These are phyloP conservation scores for Picea sitchensis DNA, from an alignment of 75 land plant species.

Conservation along the genomic window DNA sequence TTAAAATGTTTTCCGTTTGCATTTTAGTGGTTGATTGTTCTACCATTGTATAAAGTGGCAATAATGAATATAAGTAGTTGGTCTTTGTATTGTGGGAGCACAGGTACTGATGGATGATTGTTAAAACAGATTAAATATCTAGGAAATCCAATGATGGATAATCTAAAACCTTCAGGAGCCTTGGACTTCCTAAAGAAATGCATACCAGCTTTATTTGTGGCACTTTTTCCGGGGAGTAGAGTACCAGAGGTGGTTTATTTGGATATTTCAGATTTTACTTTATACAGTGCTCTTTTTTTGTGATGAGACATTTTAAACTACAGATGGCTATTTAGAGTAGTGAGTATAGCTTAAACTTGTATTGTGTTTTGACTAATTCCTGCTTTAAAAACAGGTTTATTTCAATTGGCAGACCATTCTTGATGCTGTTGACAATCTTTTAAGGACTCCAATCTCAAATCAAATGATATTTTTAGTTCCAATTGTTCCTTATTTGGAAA, in stretches of 20 bases:
- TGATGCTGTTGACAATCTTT: conserved; percentile 23
- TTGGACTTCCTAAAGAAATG: conserved; percentile 17
- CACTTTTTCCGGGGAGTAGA: conserved; percentile 30
- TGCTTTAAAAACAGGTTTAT: conserved; percentile 18
- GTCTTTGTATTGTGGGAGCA: neutral
- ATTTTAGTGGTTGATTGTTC: neutral
- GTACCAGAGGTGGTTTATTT: conserved; percentile 23
- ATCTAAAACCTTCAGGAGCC: conserved; percentile 27
- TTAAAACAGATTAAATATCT: conserved; percentile 25
- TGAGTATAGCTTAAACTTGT: neutral
- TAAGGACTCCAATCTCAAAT: conserved; percentile 7
- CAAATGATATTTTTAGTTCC: conserved; percentile 29
- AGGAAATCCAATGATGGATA: conserved; percentile 41
- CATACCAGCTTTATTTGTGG: conserved; percentile 16
- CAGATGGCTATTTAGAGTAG: neutral
- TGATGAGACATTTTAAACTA: neutral
- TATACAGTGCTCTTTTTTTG: neutral
- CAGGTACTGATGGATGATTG: conserved; percentile 5
- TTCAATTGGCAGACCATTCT: conserved; percentile 20
- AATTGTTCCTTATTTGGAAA: conserved; percentile 19
- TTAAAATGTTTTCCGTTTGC: neutral
- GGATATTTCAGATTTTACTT: neutral
- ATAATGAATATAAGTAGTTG: neutral
- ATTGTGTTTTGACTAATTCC: neutral
- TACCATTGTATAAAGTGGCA: neutral